Evolutionary conservation across 805 yeast species (phyloP).

Genomic region (Nakazawaea pomicola): DNA sequence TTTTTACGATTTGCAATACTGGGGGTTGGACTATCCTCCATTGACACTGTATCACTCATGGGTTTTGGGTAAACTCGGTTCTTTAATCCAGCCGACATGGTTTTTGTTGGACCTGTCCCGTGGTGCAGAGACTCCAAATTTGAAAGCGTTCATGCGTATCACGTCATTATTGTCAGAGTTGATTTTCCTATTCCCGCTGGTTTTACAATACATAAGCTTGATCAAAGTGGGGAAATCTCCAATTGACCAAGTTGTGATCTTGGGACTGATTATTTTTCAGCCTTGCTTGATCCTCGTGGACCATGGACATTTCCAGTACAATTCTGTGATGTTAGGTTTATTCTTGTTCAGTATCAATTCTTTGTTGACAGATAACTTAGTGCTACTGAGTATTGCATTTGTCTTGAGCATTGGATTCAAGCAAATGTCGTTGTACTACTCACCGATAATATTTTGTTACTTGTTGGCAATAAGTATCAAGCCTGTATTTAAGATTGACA

Average conservation of each 20-base stretch:
- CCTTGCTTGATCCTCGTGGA: constrained; percentile 83
- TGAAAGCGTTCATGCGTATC: constrained; percentile 82
- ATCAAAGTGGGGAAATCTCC: constrained; percentile 46
- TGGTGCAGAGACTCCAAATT: constrained; percentile 61
- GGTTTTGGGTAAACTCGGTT: constrained; percentile 70
- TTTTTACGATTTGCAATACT: constrained; percentile 79
- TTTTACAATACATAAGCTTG: constrained; percentile 64
- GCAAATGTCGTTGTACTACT: constrained; percentile 92
- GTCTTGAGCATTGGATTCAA: constrained; percentile 78
- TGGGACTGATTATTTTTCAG: constrained; percentile 77
- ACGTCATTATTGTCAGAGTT: constrained; percentile 76
- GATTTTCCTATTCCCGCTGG: constrained; percentile 72
- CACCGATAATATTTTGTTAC: constrained; percentile 83
- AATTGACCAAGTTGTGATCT: constrained; percentile 70
- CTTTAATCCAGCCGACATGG: constrained; percentile 63
- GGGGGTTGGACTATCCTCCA: constrained; percentile 98
- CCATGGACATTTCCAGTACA: constrained; percentile 97
- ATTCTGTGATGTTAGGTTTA: constrained; percentile 90
- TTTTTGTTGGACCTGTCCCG: constrained; percentile 68
- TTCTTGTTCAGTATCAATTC: constrained; percentile 64
- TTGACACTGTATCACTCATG: constrained; percentile 92
- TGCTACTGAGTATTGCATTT: constrained; percentile 71
- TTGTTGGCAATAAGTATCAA: constrained; percentile 51
- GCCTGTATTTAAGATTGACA: constrained; percentile 33
- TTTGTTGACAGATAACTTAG: constrained; percentile 56